These are phyloP conservation scores for Rhodotorula mucilaginosa DNA, from an alignment of 1,284 basidiomycete genomes.

Conservation along the genomic window DNA sequence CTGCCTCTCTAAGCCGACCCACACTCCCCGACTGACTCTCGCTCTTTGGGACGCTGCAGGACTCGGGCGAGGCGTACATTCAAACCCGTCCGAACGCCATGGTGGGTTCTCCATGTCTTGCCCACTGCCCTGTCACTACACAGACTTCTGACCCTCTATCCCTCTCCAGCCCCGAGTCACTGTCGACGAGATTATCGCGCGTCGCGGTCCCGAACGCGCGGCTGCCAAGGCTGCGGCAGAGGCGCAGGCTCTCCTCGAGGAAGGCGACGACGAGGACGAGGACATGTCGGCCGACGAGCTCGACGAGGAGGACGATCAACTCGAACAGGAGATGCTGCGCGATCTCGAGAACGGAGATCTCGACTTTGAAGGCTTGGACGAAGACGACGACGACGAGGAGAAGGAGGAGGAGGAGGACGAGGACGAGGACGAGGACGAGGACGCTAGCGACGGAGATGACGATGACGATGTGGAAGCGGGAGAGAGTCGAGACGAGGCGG, in stretches of 20 bases:
- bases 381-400: slow-evolving; percentile 28
- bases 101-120: slow-evolving; percentile 50
- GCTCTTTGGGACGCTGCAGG: slow-evolving; percentile 25
- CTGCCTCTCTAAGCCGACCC: neutral
- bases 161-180: slow-evolving; percentile 67
- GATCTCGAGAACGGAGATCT: slow-evolving; percentile 44
- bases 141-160: neutral
- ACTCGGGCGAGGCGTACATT: slow-evolving; percentile 43
- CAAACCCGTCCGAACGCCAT: slow-evolving; percentile 49
- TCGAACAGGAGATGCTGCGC: slow-evolving; percentile 41
- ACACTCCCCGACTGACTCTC: neutral
- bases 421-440: slow-evolving; percentile 35
- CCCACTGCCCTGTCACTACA: neutral
- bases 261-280: slow-evolving; percentile 50
- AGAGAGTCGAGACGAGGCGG: slow-evolving; percentile 34
- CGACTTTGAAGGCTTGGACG: slow-evolving; percentile 21
- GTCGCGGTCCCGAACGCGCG: slow-evolving; percentile 56
- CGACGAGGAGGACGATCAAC: slow-evolving; percentile 33
- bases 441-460: slow-evolving; percentile 38
- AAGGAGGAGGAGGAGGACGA: neutral
- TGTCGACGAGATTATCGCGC: slow-evolving; percentile 86
- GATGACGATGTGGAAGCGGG: slow-evolving; percentile 47
- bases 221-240: slow-evolving; percentile 30
- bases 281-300: slow-evolving; percentile 49
- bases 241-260: slow-evolving; percentile 55